Percentiles rank a stretch among this genome's conserved stretches.
These are phyloP conservation scores for Aspergillus latus DNA, from an alignment of 2,329 filamentous ascomycete genomes.

Conservation along the genomic window DNA sequence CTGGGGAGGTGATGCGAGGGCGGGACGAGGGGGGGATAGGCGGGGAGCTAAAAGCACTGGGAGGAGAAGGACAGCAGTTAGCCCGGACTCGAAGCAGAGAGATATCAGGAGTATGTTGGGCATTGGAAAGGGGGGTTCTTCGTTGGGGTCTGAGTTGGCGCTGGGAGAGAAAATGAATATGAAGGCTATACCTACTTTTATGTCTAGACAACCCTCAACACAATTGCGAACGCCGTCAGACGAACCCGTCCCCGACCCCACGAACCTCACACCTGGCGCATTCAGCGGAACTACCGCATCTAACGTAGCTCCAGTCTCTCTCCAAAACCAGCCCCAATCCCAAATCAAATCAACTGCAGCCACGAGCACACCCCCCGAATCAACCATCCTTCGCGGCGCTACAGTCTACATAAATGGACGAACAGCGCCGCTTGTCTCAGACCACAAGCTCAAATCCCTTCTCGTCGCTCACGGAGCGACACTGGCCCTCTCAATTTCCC, in stretches of 20 bases:
- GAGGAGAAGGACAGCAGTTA: background rate
- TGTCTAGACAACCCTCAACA: background rate
- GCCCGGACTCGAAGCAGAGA: constrained; percentile 24
- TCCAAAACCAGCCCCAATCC: background rate
- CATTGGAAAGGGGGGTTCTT: constrained; percentile 13
- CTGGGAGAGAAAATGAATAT: background rate
- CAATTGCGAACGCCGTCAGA: background rate
- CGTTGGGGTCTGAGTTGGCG: background rate
- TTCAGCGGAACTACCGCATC: background rate
- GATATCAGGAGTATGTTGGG: constrained; percentile 43
- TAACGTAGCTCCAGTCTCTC: too few relatives aligned
- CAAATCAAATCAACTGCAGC: background rate
- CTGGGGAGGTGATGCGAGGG: constrained; percentile 5
- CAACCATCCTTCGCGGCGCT: constrained; percentile 65
- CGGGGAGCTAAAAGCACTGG: background rate
- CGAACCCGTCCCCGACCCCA: background rate
- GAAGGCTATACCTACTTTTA: background rate
- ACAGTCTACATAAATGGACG: constrained; percentile 86
- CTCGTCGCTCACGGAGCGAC: constrained; percentile 72
- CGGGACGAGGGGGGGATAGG: background rate
- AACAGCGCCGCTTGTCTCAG: constrained; percentile 75
- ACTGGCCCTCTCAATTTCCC: constrained; percentile 68
- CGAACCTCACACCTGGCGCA: background rate
- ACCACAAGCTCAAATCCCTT: constrained; percentile 80
- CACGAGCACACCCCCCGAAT: background rate